Evolutionary conservation across 2,329 filamentous ascomycete species (phyloP).

Genomic region (Aaosphaeria pasadenensis): DNA sequence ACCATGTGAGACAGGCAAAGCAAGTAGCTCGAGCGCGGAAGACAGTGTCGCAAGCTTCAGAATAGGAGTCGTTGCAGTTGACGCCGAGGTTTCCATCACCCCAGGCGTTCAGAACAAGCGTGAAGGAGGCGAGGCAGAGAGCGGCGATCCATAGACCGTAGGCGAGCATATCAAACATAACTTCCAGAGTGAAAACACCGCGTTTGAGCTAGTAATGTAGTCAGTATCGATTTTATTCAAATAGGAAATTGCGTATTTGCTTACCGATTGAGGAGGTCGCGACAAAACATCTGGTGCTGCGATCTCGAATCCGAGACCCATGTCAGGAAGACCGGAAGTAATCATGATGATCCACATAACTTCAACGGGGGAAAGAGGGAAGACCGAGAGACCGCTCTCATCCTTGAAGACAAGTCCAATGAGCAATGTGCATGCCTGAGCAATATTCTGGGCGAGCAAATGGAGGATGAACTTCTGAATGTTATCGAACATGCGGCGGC

Average conservation of each 20-base stretch:
- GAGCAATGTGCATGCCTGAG: slow-evolving; percentile 76
- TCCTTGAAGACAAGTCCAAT: slow-evolving; percentile 83
- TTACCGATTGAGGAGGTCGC: slow-evolving; percentile 71
- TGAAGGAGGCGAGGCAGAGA: slow-evolving; percentile 34
- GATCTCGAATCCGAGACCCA: slow-evolving; percentile 78
- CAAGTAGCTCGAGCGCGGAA: slow-evolving; percentile 64
- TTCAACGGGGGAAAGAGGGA: slow-evolving; percentile 79
- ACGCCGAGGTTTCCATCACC: slow-evolving; percentile 31
- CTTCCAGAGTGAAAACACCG: slow-evolving; percentile 38
- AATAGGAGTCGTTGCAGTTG: slow-evolving; percentile 35
- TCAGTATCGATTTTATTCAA: neutral
- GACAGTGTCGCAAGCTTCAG: slow-evolving; percentile 29
- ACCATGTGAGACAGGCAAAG: slow-evolving; percentile 74
- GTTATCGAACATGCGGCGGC: slow-evolving; percentile 82
- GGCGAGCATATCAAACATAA: slow-evolving; percentile 37
- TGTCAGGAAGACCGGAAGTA: slow-evolving; percentile 82
- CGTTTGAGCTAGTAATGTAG: slow-evolving; percentile 26
- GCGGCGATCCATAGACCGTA: slow-evolving; percentile 37
- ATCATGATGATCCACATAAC: slow-evolving; percentile 96
- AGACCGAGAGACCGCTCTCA: slow-evolving; percentile 67
- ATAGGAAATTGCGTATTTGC: slow-evolving; percentile 40
- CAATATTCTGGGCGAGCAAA: slow-evolving; percentile 76
- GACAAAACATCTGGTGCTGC: slow-evolving; percentile 75
- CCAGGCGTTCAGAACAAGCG: slow-evolving; percentile 32
- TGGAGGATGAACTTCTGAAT: slow-evolving; percentile 83